Conservation (phyloP, 2,329 filamentous ascomycete species). For the Cercospora zeina region DNA sequence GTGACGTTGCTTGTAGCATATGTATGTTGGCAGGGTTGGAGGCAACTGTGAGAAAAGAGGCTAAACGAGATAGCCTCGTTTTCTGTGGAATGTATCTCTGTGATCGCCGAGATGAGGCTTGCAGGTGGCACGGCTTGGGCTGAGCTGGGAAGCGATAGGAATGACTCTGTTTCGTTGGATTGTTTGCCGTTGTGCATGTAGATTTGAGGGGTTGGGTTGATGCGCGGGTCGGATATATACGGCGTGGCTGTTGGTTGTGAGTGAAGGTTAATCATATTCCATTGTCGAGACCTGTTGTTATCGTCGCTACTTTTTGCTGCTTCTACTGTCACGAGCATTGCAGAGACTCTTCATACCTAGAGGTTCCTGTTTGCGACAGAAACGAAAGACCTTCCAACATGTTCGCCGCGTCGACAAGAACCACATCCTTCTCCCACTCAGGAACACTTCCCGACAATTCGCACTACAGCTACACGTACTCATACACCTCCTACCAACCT, state of each 20-base stretch:
- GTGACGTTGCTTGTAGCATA: background rate
- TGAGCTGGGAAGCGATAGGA: background rate
- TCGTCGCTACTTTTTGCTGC: background rate
- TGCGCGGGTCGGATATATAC: background rate
- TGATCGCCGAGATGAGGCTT: slow-evolving; percentile 3
- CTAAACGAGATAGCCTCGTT: slow-evolving; percentile 2
- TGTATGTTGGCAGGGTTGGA: background rate
- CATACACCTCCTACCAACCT: background rate
- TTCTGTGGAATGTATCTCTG: background rate
- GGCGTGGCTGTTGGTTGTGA: background rate
- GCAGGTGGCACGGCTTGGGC: slow-evolving; percentile 1
- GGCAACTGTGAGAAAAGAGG: background rate
- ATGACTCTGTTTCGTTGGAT: background rate
- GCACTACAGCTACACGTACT: background rate
- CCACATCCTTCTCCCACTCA: background rate
- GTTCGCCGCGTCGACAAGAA: background rate
- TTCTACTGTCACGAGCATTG: background rate
- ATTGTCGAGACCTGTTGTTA: no score
- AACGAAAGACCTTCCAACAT: background rate
- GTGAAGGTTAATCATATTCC: no score
- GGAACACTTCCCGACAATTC: background rate
- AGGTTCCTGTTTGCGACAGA: background rate
- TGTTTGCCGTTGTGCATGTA: slow-evolving; percentile 1
- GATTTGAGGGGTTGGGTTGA: background rate
- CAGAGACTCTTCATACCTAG: background rate